Conservation (phyloP, 106 monocot species). For the Posidonia australis region DNA sequence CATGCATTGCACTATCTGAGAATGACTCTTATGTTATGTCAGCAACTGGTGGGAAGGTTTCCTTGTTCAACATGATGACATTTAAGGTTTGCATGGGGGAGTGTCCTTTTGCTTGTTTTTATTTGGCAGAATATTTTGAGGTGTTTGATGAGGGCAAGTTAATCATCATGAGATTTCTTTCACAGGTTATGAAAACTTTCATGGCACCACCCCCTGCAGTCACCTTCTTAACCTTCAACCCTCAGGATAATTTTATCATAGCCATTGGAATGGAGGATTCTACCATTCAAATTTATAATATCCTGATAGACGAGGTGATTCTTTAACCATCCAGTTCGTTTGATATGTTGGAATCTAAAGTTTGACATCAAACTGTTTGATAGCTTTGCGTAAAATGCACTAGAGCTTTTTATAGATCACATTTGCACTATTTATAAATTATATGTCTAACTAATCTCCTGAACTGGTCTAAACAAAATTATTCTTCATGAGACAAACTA, state of each 20-base stretch:
- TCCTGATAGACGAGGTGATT: slow-evolving; percentile 77
- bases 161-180: slow-evolving; percentile 2
- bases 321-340: too few species aligned
- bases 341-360: too few species aligned
- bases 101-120: background rate
- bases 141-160: background rate
- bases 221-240: slow-evolving; percentile 72
- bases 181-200: slow-evolving; percentile 88
- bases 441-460: too few species aligned
- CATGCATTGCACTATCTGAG: slow-evolving; percentile 85
- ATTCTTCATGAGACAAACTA: too few species aligned
- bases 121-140: background rate
- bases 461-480: too few species aligned
- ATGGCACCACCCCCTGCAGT: slow-evolving; percentile 89
- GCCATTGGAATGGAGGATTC: slow-evolving; percentile 98
- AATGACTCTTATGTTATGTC: slow-evolving; percentile 98
- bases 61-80: slow-evolving; percentile 84
- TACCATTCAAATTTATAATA: slow-evolving; percentile 89
- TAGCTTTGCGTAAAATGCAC: too few species aligned
- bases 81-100: slow-evolving; percentile 33
- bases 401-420: too few species aligned
- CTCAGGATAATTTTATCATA: slow-evolving; percentile 90
- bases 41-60: slow-evolving; percentile 90
- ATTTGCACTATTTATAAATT: too few species aligned
- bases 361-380: too few species aligned